Percentiles rank a stretch among this genome's conserved stretches.
These are phyloP conservation scores for Adansonia digitata DNA, from an alignment of 345 rosid species.

Conservation along the genomic window DNA sequence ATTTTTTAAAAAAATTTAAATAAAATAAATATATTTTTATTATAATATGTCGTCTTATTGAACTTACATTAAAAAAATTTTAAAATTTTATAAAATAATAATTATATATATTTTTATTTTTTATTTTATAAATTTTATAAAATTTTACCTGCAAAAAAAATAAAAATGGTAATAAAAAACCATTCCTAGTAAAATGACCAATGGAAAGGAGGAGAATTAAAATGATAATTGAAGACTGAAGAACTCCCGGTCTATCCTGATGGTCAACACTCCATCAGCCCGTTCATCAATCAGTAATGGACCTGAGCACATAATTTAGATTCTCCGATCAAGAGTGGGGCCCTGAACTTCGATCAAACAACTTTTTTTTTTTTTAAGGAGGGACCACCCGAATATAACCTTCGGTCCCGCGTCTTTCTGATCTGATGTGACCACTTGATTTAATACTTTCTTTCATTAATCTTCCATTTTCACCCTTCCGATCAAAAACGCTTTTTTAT, in stretches of 20 bases:
- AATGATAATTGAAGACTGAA: too few species aligned
- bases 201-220: too few species aligned
- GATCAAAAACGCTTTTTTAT: constrained; percentile 23
- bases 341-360: not conserved
- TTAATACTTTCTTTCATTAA: not conserved
- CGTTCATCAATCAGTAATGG: constrained; percentile 4
- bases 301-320: not conserved
- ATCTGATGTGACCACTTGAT: constrained; percentile 25
- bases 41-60: too few species aligned
- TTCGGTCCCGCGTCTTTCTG: constrained; percentile 29
- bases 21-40: too few species aligned
- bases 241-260: not conserved
- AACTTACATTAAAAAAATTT: too few species aligned
- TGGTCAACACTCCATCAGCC: not conserved
- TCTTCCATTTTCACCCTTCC: constrained; percentile 31
- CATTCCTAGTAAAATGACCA: too few species aligned
- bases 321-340: constrained; percentile 10
- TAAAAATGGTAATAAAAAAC: too few species aligned
- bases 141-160: too few species aligned
- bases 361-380: not conserved
- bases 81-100: too few species aligned
- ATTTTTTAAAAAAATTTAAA: too few species aligned
- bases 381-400: constrained; percentile 29
- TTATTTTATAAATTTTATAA: too few species aligned
- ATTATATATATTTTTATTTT: too few species aligned